These are phyloP conservation scores for Geranomyces michiganensis DNA, from an alignment of 192 early-diverging fungal genomes.

Conservation along the genomic window DNA sequence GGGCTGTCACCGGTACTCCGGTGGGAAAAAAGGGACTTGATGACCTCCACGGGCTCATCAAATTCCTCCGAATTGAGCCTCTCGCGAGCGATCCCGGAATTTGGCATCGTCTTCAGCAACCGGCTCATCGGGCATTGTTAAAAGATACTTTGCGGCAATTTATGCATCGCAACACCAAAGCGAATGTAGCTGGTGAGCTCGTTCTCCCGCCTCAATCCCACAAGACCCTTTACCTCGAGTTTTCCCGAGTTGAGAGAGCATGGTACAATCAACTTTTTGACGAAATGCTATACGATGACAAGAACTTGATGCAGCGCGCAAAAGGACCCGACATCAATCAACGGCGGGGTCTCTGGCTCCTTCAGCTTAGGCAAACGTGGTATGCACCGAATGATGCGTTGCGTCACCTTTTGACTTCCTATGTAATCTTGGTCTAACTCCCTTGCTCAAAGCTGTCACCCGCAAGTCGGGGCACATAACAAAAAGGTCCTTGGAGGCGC, in stretches of 20 bases:
- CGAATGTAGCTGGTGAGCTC: conserved; percentile 53
- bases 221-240: conserved; percentile 48
- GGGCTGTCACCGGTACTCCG: conserved; percentile 71
- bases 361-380: conserved; percentile 52
- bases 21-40: conserved; percentile 40
- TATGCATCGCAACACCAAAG: conserved; percentile 65
- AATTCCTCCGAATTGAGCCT: conserved; percentile 51
- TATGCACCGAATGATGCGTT: conserved; percentile 7
- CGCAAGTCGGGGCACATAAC: conserved; percentile 57
- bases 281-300: conserved; percentile 47
- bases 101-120: neutral
- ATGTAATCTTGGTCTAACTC: no score
- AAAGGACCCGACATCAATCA: conserved; percentile 23
- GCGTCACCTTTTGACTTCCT: no score
- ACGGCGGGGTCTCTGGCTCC: conserved; percentile 49
- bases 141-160: conserved; percentile 32
- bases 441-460: conserved; percentile 50
- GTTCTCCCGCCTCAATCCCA: conserved; percentile 58
- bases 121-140: conserved; percentile 21
- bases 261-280: conserved; percentile 63
- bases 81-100: conserved; percentile 7
- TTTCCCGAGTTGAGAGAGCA: conserved; percentile 57
- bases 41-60: conserved; percentile 59
- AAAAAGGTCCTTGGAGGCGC: conserved; percentile 47
- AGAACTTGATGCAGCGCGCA: conserved; percentile 11